A percentile compares a stretch with the other conserved stretches of the same genome.
Evolutionary conservation across 2,329 filamentous ascomycete genomes (phyloP).

Genomic region (Chaetomium olivaceum): DNA sequence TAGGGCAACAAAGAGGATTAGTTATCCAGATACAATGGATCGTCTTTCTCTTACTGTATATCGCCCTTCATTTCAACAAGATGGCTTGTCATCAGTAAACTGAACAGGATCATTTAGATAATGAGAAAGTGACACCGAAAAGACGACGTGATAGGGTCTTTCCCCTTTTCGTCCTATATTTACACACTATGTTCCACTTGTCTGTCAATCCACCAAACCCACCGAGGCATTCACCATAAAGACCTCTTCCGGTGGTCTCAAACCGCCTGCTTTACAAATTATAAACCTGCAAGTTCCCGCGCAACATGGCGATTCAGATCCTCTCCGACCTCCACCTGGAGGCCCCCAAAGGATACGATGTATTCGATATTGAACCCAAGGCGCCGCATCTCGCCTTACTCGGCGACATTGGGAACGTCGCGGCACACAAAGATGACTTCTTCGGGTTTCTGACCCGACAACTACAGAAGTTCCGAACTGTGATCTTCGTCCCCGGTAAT

Average conservation of each 20-base stretch:
- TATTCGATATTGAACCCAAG: slow-evolving; percentile 49
- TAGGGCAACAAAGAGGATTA: too few species aligned
- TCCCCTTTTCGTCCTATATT: too few species aligned
- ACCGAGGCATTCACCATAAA: background rate
- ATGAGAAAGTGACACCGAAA: too few species aligned
- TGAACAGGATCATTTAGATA: background rate
- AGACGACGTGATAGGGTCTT: too few species aligned
- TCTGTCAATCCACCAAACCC: background rate
- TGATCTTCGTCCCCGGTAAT: slow-evolving; percentile 58
- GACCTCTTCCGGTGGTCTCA: background rate
- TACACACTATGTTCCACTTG: too few species aligned
- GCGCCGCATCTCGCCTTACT: slow-evolving; percentile 56
- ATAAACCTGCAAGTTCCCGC: background rate
- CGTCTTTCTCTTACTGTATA: background rate
- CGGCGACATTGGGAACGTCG: slow-evolving; percentile 55
- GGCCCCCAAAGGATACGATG: slow-evolving; percentile 49
- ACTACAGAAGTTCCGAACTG: slow-evolving; percentile 48
- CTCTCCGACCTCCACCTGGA: slow-evolving; percentile 62
- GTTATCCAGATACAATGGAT: too few species aligned
- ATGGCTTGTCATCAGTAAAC: background rate
- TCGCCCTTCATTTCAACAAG: background rate
- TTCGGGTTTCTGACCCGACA: slow-evolving; percentile 51
- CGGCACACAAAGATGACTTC: slow-evolving; percentile 44
- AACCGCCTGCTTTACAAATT: background rate
- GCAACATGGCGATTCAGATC: slow-evolving; percentile 43